phyloP scores from a whole-genome alignment of 129 eudicot genomes.

The Arctium lappa region DNA sequence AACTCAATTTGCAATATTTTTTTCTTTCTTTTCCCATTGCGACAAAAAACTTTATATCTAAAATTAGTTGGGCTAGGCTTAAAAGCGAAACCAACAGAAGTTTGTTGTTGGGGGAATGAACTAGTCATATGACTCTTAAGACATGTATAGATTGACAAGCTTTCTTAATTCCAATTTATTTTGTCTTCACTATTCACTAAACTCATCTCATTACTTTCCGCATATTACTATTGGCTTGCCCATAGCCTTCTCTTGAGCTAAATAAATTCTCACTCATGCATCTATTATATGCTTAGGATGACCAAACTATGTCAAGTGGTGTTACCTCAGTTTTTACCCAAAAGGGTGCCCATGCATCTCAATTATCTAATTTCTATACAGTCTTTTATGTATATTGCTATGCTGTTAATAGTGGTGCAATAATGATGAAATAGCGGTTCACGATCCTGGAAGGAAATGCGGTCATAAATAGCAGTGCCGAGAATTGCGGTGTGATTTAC shows the following conservation, averaged over 20 bases:
- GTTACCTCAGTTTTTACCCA: too few species aligned
- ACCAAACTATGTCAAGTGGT: too few species aligned
- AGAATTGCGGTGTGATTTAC: too few species aligned
- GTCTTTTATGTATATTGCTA: background rate
- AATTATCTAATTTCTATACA: background rate
- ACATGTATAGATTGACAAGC: background rate
- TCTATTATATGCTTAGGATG: background rate
- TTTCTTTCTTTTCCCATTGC: background rate
- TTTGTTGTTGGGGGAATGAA: background rate
- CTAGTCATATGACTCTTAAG: background rate
- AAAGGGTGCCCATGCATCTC: too few species aligned
- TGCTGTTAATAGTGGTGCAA: too few species aligned
- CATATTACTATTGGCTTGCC: background rate
- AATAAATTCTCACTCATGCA: background rate
- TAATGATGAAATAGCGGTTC: too few species aligned
- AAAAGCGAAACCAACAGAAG: background rate
- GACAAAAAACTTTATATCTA: background rate
- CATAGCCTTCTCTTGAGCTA: background rate
- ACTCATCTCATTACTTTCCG: background rate
- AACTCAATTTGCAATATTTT: background rate
- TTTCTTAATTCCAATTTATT: background rate
- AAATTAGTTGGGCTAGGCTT: background rate
- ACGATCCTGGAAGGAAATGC: too few species aligned
- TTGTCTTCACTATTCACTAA: background rate
- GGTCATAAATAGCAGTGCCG: too few species aligned